Base-by-base conservation (phyloP, 306 rosid genomes). In the Abrus pulchellus region DNA sequence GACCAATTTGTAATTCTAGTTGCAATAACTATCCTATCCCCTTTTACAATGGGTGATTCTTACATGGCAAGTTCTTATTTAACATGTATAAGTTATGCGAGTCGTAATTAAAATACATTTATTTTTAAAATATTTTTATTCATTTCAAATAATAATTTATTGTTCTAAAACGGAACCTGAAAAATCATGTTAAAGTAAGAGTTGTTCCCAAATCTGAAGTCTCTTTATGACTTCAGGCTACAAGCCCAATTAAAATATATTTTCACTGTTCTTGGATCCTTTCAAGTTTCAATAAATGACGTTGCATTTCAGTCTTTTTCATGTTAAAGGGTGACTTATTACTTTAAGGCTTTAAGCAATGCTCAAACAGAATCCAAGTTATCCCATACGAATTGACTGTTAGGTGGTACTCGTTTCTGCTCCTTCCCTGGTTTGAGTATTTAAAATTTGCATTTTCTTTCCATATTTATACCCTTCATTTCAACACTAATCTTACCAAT, bases 251-350 rank as follows among this genome's bases (percentile, higher is more conserved):
- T 3, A 55, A 74, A 40, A 74, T 40, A 44, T 73, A 27, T 38
- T 55, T 28, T 72, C 54, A 57, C 56, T 4, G n/a, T 59, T 44
- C 57, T 49, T 57, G 33, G 54, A 74, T 74, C 32, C 68, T 74
- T 74, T 56, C 30, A 44, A 41, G 13, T 74, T 41, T 28, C 56
- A 57, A 74, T 28, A 40, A 72, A 29, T 74, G 44, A 44, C 52
- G 8, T 44, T 45, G 14, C 59, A 20, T 44, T 57, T 29, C 54
- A 74, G 45, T 44, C 32, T 44, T 57, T 59, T 59, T 59, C 69
- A 43, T 36, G 28, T 74, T 57, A 74, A 47, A 74, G 10, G 56
- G 68, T 56, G 44, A 43, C 49, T 34, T 47, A 0, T 20, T 20
- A 41, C 27, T 66, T 38, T 55, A 36, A 6, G 66, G 64, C 12